phyloP scores from a whole-genome alignment of 140 eudicot species.

The Senecio squalidus region DNA sequence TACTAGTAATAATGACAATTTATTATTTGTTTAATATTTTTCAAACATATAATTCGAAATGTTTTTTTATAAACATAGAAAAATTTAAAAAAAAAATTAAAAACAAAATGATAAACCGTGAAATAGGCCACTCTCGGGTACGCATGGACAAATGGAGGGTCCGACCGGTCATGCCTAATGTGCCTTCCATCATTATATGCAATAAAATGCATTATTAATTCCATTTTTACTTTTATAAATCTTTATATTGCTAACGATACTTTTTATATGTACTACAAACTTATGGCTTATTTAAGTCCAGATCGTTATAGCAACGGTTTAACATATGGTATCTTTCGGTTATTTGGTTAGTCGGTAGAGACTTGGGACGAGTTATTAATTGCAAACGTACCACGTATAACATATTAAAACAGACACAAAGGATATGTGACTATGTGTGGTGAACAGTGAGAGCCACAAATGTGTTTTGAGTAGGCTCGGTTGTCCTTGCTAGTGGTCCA shows the following conservation, averaged over 20 bases:
- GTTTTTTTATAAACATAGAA: neutral
- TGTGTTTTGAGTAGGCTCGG: neutral
- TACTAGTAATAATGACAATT: too few relatives aligned
- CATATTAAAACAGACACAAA: neutral
- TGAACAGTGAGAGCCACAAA: constrained; percentile 14
- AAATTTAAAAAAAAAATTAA: neutral
- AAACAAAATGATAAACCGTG: neutral
- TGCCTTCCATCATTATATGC: too few relatives aligned
- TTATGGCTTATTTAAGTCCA: too few relatives aligned
- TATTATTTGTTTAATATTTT: neutral
- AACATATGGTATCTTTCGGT: neutral
- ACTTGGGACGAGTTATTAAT: neutral
- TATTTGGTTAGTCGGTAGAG: neutral
- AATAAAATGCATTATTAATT: neutral
- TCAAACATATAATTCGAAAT: too few relatives aligned
- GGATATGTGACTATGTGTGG: neutral
- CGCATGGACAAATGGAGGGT: neutral
- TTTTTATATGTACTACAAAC: too few relatives aligned
- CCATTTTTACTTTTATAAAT: neutral
- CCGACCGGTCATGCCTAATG: neutral
- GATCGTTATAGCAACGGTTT: neutral
- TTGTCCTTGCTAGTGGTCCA: constrained; percentile 23
- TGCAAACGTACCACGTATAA: neutral
- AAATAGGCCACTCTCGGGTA: neutral
- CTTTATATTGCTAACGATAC: too few relatives aligned